Evolutionary conservation across 805 yeast genomes (phyloP), one percentile per base, ranked within the genome.

Genomic region (Zygotorulaspora danielsina): DNA sequence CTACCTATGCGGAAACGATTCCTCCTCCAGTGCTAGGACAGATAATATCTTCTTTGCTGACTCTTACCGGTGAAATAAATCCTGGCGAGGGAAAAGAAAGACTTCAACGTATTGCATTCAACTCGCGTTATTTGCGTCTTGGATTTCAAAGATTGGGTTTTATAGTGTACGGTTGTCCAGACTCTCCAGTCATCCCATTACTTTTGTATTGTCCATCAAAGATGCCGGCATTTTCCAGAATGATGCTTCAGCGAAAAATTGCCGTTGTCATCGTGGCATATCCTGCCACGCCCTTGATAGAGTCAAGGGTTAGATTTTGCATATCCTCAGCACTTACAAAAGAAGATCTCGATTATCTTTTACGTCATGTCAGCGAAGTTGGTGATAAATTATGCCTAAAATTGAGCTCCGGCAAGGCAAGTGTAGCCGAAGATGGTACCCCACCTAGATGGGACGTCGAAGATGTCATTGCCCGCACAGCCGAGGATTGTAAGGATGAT

Each of bases 211-310:
- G 86, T 38, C 99, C 98, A 17, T 80, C 94, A 19, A 90, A 89
- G 61, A 87, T 93, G 95, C 94, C 96, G 18, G 88, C 90, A 0
- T 77, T 88, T 46, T 82, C 96, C 32, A 76, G 96, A 61, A 76
- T 78, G 74, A 75, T 90, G 73, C 75, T 83, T 52, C 78, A 75
- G 48, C 71, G 78, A 64, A 84, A 84, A 38, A 81, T 93, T 45
- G 98, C 98, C 3, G 89, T 90, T 34, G 99, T 93, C 24, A 81
- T 90, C 48, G 97, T 90, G 31, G 96, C 97, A 25, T 93, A 93
- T 61, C 99, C 99, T 8, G 98, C 98, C 1, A 90, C 97, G 0
- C 96, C 96, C 24, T 72, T 93, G 50, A 79, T 86, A 30, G 78
- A 88, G 25, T 84, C 95, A 4, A 79, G 98, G 66, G 88, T 87